These are phyloP conservation scores for Daldinia grandis DNA, from an alignment of 495 filamentous ascomycete genomes.

Conservation along the genomic window DNA sequence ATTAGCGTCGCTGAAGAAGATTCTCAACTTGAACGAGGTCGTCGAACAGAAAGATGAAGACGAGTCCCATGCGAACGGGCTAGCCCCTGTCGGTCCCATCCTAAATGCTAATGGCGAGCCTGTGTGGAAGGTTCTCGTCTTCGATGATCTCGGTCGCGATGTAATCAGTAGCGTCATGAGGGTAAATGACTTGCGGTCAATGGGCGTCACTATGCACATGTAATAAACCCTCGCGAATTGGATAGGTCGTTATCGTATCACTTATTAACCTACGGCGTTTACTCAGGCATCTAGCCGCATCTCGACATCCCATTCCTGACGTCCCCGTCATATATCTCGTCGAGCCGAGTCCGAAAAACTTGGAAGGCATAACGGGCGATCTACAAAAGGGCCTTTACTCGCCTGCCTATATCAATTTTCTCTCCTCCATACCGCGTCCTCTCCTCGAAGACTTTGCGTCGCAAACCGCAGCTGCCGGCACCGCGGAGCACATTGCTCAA, in stretches of 20 bases:
- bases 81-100: conserved; percentile 78
- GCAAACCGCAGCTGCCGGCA: conserved; percentile 82
- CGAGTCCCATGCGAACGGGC: conserved; percentile 67
- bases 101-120: conserved; percentile 87
- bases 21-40: conserved; percentile 91
- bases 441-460: conserved; percentile 95
- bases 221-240: conserved; percentile 42
- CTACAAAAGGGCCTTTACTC: conserved; percentile 88
- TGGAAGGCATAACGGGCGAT: conserved; percentile 85
- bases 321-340: conserved; percentile 96
- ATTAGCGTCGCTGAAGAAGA: conserved; percentile 90
- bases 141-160: conserved; percentile 69
- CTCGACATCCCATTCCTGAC: conserved; percentile 91
- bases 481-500: conserved; percentile 87
- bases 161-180: conserved; percentile 92
- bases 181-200: conserved; percentile 89
- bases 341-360: conserved; percentile 83
- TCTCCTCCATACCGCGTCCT: conserved; percentile 90
- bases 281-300: conserved; percentile 77
- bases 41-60: conserved; percentile 62
- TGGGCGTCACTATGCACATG: conserved; percentile 98
- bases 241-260: not conserved
- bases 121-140: conserved; percentile 72
- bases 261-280: conserved; percentile 19
- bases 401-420: conserved; percentile 95